Percentiles rank a stretch among this genome's conserved stretches.
phyloP scores from a whole-genome alignment of 2,329 filamentous ascomycete species.

The Microdochium paspali region DNA sequence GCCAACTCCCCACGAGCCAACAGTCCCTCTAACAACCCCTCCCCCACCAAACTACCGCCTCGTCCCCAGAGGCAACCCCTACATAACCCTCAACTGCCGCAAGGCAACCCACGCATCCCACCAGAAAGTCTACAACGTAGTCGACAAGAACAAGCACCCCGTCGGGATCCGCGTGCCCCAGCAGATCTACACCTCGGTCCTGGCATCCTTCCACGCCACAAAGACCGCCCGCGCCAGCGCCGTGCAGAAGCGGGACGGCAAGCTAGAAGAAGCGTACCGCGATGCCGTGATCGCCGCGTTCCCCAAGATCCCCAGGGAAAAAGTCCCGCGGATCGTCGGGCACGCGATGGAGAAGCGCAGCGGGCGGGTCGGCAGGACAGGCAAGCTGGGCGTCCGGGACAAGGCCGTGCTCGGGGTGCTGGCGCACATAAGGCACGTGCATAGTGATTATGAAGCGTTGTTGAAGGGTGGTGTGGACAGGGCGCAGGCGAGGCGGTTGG shows the following conservation, averaged over 20 bases:
- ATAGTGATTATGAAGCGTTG: conserved; percentile 36
- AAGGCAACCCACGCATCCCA: conserved; percentile 21
- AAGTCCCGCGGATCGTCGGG: conserved; percentile 23
- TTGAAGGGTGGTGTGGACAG: conserved; percentile 9
- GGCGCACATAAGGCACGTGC: conserved; percentile 37
- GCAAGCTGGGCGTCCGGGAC: conserved; percentile 22
- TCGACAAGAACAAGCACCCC: conserved; percentile 3
- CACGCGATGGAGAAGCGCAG: conserved; percentile 34
- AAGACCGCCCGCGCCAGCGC: conserved; percentile 19
- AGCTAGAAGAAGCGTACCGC: conserved; percentile 20
- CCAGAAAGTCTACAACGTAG: conserved; percentile 26
- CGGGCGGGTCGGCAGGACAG: conserved; percentile 35
- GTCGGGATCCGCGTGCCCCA: conserved; percentile 30
- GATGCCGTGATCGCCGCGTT: conserved; percentile 26
- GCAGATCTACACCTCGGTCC: conserved; percentile 17
- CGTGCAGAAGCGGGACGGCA: conserved; percentile 23
- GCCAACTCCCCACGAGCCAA: conserved; percentile 11
- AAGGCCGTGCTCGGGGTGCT: conserved; percentile 35
- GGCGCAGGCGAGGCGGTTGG: conserved; percentile 1
- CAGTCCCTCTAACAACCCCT: conserved; percentile 13
- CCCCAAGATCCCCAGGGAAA: conserved; percentile 25
- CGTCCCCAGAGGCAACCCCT: conserved; percentile 30
- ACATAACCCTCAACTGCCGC: conserved; percentile 30
- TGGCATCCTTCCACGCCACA: conserved; percentile 11
- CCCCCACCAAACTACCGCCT: conserved; percentile 30